These are phyloP conservation scores for Russula emetica DNA, from an alignment of 768 basidiomycete genomes.

Conservation along the genomic window DNA sequence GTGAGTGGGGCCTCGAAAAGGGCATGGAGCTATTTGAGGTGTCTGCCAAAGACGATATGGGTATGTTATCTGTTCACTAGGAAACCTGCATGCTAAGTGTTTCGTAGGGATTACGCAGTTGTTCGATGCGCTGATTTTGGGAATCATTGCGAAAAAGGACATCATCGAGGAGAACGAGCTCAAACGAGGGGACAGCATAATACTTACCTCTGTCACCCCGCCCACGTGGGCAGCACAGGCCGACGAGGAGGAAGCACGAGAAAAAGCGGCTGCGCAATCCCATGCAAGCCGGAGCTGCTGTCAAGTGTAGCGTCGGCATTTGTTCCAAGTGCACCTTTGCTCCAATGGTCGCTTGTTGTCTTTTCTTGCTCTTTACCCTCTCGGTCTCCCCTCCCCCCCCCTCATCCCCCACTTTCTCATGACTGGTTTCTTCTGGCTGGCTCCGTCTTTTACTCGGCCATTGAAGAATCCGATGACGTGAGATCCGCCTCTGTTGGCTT, in stretches of 20 bases:
- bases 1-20: constrained; percentile 74
- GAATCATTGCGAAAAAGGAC: constrained; percentile 76
- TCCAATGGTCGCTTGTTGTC: background rate
- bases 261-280: constrained; percentile 44
- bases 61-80: constrained; percentile 40
- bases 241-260: constrained; percentile 70
- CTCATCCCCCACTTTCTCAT: constrained; percentile 2
- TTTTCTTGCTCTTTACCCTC: background rate
- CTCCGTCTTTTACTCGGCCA: constrained; percentile 9
- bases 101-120: constrained; percentile 68
- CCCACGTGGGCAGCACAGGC: constrained; percentile 78
- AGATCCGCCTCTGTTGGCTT: background rate
- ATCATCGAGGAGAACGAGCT: constrained; percentile 79
- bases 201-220: constrained; percentile 56
- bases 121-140: constrained; percentile 73
- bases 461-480: constrained; percentile 6
- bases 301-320: constrained; percentile 38
- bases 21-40: constrained; percentile 90
- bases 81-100: background rate
- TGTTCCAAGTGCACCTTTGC: background rate
- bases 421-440: constrained; percentile 5
- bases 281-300: constrained; percentile 65
- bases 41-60: constrained; percentile 82
- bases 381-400: background rate
- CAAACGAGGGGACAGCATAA: constrained; percentile 79